A percentile compares a stretch with the other conserved stretches of the same genome.
phyloP scores from a whole-genome alignment of 2,329 filamentous ascomycete genomes.

The Nemania abortiva region DNA sequence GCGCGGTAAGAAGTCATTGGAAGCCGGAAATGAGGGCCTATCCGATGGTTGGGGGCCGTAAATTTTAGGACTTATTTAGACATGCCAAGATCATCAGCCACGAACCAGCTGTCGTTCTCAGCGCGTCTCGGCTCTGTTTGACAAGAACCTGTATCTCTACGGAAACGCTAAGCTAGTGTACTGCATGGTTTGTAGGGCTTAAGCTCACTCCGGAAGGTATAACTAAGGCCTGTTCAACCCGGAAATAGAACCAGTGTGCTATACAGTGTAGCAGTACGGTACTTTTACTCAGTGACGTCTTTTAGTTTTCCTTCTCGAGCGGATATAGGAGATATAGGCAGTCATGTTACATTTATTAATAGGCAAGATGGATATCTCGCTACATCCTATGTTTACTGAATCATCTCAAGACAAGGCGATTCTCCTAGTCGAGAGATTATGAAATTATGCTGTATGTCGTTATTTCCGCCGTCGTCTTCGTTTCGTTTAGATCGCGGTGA shows the following conservation, averaged over 20 bases:
- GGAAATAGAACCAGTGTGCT: constrained; percentile 12
- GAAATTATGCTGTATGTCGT: neutral
- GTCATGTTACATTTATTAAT: constrained; percentile 6
- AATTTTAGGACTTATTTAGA: constrained; percentile 1
- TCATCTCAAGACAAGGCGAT: neutral
- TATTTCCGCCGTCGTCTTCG: neutral
- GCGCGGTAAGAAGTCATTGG: neutral
- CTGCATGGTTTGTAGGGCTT: constrained; percentile 1
- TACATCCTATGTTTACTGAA: neutral
- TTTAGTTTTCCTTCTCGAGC: neutral
- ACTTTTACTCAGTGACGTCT: neutral
- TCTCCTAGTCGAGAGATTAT: neutral
- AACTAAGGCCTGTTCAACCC: neutral
- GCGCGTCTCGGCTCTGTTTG: neutral
- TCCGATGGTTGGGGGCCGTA: constrained; percentile 8
- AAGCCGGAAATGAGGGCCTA: constrained; percentile 15
- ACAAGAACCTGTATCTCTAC: neutral
- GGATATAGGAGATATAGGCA: neutral
- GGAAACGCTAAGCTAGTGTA: constrained; percentile 1
- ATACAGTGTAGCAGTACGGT: neutral
- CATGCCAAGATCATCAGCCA: constrained; percentile 22
- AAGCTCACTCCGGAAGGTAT: constrained; percentile 19
- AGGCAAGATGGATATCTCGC: neutral
- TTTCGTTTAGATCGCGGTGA: neutral
- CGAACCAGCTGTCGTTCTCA: neutral